These are phyloP conservation scores for Curvularia spicifera DNA, from an alignment of 2,329 filamentous ascomycete genomes.

Conservation along the genomic window DNA sequence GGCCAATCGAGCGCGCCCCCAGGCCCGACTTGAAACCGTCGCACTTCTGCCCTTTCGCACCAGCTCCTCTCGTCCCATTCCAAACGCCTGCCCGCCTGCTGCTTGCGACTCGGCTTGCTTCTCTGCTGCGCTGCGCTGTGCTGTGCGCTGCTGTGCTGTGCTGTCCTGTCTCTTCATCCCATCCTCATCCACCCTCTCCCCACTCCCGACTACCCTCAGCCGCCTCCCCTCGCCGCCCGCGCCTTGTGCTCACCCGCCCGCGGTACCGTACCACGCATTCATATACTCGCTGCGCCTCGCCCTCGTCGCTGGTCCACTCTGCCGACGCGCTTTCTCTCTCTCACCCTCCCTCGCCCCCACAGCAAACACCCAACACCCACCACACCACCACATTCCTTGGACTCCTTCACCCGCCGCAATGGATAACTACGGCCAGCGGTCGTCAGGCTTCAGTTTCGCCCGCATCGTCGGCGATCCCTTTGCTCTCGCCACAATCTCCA, in stretches of 20 bases:
- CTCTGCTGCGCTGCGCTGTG: not conserved
- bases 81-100: conserved; percentile 24
- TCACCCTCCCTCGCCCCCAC: not conserved
- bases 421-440: conserved; percentile 64
- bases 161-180: not conserved
- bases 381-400: conserved; percentile 65
- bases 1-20: conserved; percentile 23
- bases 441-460: conserved; percentile 70
- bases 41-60: conserved; percentile 14
- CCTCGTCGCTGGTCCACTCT: conserved; percentile 15
- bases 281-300: conserved; percentile 6
- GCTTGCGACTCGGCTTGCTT: conserved; percentile 6
- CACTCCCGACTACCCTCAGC: not conserved
- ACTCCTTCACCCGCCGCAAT: conserved; percentile 81
- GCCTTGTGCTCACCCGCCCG: not conserved
- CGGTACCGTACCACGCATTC: conserved; percentile 5
- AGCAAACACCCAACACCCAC: conserved; percentile 50
- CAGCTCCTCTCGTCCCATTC: conserved; percentile 6
- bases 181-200: not conserved
- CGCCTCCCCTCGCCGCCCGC: too few species aligned
- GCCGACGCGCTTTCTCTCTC: conserved; percentile 9
- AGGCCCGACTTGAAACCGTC: conserved; percentile 35
- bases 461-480: conserved; percentile 97
- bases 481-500: conserved; percentile 90
- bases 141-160: not conserved